Evolutionary conservation across 2,329 filamentous ascomycete species (phyloP).

Genomic region (Fusarium euwallaceae): DNA sequence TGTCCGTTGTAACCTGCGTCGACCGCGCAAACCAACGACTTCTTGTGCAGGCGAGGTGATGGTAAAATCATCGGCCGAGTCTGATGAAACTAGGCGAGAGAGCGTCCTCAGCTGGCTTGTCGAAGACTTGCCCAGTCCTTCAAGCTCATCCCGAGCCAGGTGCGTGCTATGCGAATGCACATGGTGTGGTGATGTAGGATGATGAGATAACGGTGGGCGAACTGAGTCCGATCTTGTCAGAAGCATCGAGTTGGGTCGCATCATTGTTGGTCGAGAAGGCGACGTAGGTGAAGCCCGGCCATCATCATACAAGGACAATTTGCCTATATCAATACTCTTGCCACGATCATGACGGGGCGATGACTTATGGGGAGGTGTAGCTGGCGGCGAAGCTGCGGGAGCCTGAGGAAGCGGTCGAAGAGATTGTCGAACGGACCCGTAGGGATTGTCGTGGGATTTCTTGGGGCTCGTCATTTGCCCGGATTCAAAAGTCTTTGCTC

Average conservation of each 20-base stretch:
- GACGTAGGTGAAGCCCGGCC: slow-evolving; percentile 57
- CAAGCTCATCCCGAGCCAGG: slow-evolving; percentile 79
- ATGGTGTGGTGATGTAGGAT: slow-evolving; percentile 46
- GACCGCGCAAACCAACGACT: slow-evolving; percentile 87
- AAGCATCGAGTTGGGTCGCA: slow-evolving; percentile 73
- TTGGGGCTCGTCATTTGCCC: slow-evolving; percentile 59
- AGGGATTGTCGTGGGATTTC: slow-evolving; percentile 71
- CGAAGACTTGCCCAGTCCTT: slow-evolving; percentile 86
- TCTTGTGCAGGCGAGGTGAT: slow-evolving; percentile 85
- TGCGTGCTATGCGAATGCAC: slow-evolving; percentile 51
- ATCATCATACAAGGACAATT: slow-evolving; percentile 63
- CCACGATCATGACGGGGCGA: slow-evolving; percentile 65
- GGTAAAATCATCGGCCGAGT: slow-evolving; percentile 82
- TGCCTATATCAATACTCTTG: slow-evolving; percentile 74
- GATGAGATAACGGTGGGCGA: slow-evolving; percentile 52
- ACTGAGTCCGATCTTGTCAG: slow-evolving; percentile 70
- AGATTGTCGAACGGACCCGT: slow-evolving; percentile 80
- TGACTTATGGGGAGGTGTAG: slow-evolving; percentile 54
- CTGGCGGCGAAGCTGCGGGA: slow-evolving; percentile 62
- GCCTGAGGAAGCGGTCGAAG: slow-evolving; percentile 80
- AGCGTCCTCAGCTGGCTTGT: slow-evolving; percentile 90
- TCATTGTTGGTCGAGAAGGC: slow-evolving; percentile 56
- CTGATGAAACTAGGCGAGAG: slow-evolving; percentile 83
- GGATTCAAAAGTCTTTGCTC: slow-evolving; percentile 63
- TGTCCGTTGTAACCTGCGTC: slow-evolving; percentile 83